phyloP scores from a whole-genome alignment of 805 yeast species.

The Geotrichum ghanense region DNA sequence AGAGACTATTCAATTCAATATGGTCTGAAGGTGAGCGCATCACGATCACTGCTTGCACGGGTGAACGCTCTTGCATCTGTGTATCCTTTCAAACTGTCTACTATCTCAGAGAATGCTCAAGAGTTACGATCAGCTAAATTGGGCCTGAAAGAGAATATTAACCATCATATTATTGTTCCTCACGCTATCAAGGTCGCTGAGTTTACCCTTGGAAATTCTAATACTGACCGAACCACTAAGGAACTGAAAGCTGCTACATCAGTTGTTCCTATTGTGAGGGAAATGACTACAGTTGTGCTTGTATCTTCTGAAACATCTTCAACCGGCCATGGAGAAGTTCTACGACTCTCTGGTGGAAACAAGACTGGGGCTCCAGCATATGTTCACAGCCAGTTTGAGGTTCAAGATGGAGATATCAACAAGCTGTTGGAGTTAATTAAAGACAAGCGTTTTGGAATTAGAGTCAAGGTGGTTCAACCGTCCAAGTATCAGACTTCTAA shows the following conservation, averaged over 20 bases:
- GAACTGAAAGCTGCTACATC: constrained; percentile 35
- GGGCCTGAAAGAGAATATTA: constrained; percentile 69
- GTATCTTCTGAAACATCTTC: constrained; percentile 29
- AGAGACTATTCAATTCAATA: constrained; percentile 82
- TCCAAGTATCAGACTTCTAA: constrained; percentile 8
- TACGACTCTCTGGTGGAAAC: constrained; percentile 75
- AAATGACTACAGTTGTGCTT: constrained; percentile 62
- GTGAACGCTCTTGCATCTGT: constrained; percentile 72
- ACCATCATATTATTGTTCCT: constrained; percentile 66
- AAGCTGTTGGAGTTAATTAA: constrained; percentile 19
- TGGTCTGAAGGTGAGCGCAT: constrained; percentile 60
- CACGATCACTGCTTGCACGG: constrained; percentile 57
- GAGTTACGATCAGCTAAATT: constrained; percentile 55
- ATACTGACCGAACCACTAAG: constrained; percentile 44
- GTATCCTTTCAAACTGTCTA: constrained; percentile 80
- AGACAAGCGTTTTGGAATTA: constrained; percentile 19
- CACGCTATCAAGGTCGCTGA: constrained; percentile 63
- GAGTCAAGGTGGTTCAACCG: constrained; percentile 22
- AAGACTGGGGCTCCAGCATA: constrained; percentile 65
- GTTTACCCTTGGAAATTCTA: constrained; percentile 58
- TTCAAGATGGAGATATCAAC: constrained; percentile 35
- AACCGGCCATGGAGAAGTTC: constrained; percentile 38
- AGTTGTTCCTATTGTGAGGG: constrained; percentile 58
- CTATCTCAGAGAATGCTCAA: constrained; percentile 43
- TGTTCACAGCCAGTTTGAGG: constrained; percentile 70